Base-by-base conservation (phyloP, 495 filamentous ascomycete genomes). In the Penicillium ochrochloron region DNA sequence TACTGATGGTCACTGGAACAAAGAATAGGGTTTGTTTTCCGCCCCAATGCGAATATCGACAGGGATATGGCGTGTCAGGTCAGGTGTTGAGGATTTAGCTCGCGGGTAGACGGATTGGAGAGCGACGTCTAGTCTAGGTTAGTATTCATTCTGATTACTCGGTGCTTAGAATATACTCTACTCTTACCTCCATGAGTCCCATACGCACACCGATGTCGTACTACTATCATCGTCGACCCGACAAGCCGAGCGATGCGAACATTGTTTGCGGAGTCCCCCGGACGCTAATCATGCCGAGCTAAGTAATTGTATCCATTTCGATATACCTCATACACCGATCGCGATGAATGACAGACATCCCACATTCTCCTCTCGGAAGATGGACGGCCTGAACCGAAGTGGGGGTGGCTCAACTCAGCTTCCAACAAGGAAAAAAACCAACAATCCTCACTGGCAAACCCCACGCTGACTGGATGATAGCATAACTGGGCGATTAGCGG, bases 11-110 rank as follows among this genome's bases (percentile, higher is more conserved):
- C 48, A 51, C 48, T 29, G 48, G 48, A 15, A n/a, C 48, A 31
- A 31, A 31, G 15, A 52, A 52, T 52, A 52, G 48, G 48, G 25
- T 52, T 52, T 31, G 48, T 31, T 52, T 52, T 56, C 31, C 31
- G 53, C 31, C 53, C 31, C 19, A 56, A 34, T 56, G 53, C 27
- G 31, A 33, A n/a, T n/a, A 51, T 53, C 1, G 10, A 33, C 14
- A 34, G 35, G 48, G 14, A n/a, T 25, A 29, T 17, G 23, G 25
- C 48, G 15, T 29, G 48, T 31, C 23, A 52, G 48, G 5, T 29
- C 23, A 52, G 48, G 5, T 29, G 44, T 21, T 44, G 2, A 14
- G 17, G n/a, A 3, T 37, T 15, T 15, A 41, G 15, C 12, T 17
- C 14, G 14, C 5, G 9, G 11, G 6, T 11, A 1, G 35, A 10